phyloP scores from a whole-genome alignment of 2,329 filamentous ascomycete genomes.

The Boeremia exigua region DNA sequence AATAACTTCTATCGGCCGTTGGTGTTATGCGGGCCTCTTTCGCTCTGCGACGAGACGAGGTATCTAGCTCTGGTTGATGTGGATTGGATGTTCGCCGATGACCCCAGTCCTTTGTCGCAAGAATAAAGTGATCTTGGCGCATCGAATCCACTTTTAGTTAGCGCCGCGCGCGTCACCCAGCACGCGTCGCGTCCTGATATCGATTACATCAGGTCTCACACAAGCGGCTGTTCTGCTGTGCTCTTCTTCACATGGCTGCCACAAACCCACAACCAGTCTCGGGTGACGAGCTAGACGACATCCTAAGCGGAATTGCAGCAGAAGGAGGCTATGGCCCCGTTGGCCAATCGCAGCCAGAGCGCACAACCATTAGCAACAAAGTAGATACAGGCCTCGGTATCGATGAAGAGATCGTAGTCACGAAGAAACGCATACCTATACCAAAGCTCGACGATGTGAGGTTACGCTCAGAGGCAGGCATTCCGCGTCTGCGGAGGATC shows the following conservation, averaged over 20 bases:
- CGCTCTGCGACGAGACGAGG: conserved; percentile 1
- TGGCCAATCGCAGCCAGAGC: conserved; percentile 18
- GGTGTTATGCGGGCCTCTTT: not conserved
- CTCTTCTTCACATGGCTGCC: conserved; percentile 28
- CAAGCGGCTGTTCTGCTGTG: not conserved
- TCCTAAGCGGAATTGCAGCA: conserved; percentile 76
- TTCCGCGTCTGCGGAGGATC: conserved; percentile 78
- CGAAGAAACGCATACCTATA: conserved; percentile 75
- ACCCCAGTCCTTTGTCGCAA: conserved; percentile 12
- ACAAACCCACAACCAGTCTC: conserved; percentile 19
- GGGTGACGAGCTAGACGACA: conserved; percentile 64
- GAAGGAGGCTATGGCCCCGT: conserved; percentile 55
- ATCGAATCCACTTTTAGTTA: not conserved
- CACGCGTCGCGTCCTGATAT: not conserved
- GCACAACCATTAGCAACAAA: conserved; percentile 34
- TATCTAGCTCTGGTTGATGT: conserved; percentile 8
- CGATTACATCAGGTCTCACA: not conserved
- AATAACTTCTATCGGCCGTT: not conserved
- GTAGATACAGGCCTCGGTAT: conserved; percentile 70
- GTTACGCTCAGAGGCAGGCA: conserved; percentile 81
- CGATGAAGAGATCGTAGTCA: conserved; percentile 84
- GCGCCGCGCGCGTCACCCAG: not conserved
- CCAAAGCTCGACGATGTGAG: conserved; percentile 88
- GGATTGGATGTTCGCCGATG: conserved; percentile 13
- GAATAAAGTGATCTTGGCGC: conserved; percentile 18